Evolutionary conservation across 352 stramenopile species (phyloP), one percentile per base, ranked within the genome.

Genomic region (Blastocystis sp.): DNA sequence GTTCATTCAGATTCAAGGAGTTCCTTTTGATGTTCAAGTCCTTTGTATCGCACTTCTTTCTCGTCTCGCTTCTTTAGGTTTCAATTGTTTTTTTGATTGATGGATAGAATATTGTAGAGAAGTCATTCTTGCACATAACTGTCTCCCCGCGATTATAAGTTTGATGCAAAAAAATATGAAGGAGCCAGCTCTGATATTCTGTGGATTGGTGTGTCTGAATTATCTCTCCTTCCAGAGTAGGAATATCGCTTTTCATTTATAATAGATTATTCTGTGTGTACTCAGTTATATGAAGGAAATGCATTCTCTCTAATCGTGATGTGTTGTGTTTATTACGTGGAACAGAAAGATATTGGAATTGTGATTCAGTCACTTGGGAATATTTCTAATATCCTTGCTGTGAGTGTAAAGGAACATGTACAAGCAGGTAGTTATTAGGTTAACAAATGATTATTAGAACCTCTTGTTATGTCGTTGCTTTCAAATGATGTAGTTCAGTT

Each of bases 241-340:
- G 12, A 43, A 39, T 42, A 6, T 49, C 16, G 12, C 16, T 14
- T n/a, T 29, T 19, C 7, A 32, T 83, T 0, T 32, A 6, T 19
- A 1, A 21, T 66, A 83, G 71, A 83, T 42, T 63, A 66, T 24
- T 35, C 24, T 24, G 71, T 66, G 2, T 83, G 71, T 32, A 39
- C 1, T 6, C 9, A 35, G 21, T 27, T 83, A 6, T 39, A 35
- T 6, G 71, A 83, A 35, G 19, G 56, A 9, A 39, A 83, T 27
- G 46, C 39, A 5, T 46, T 83, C 16, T 32, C 46, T 52, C 39
- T 83, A 37, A 83, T 83, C 24, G 42, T 83, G 16, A 51, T 39
- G 11, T 61, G 49, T 32, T 83, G 71, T 42, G 71, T 83, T n/a
- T 43, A 11, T 12, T 83, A 83, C 65, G 71, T 83, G 71, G 51